phyloP scores from a whole-genome alignment of 805 yeast species.

The Cyberlindnera meyerae region DNA sequence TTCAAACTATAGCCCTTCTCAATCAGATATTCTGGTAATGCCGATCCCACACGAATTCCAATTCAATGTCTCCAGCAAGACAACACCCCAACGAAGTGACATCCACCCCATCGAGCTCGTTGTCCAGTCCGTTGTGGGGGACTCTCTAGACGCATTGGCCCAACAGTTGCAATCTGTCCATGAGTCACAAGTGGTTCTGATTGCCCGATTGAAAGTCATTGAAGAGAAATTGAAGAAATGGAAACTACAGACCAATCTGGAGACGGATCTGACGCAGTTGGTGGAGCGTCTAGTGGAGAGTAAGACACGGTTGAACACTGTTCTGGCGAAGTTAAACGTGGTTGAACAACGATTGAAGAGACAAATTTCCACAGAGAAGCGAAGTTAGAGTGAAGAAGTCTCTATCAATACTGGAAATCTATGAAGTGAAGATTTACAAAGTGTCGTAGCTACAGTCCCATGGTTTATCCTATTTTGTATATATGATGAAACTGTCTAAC shows the following conservation, averaged over 20 bases:
- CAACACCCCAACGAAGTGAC: constrained; percentile 19
- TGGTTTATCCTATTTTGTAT: too few relatives aligned
- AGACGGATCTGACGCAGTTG: constrained; percentile 14
- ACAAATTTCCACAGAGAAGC: background rate
- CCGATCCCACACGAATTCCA: constrained; percentile 16
- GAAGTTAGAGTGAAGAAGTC: background rate
- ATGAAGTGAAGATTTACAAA: too few relatives aligned
- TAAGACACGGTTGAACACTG: constrained; percentile 21
- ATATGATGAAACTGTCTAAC: too few relatives aligned
- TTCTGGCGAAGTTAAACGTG: constrained; percentile 28
- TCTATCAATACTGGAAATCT: background rate
- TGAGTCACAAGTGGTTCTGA: constrained; percentile 51
- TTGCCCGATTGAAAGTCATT: constrained; percentile 42
- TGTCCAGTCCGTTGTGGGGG: constrained; percentile 51
- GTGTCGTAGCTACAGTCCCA: too few relatives aligned
- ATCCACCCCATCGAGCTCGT: constrained; percentile 57
- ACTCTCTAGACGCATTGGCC: constrained; percentile 47
- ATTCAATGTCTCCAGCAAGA: constrained; percentile 8
- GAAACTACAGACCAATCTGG: constrained; percentile 21
- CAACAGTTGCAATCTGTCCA: constrained; percentile 47
- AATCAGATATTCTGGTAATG: constrained; percentile 5
- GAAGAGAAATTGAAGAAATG: constrained; percentile 31
- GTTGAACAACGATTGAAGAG: constrained; percentile 29
- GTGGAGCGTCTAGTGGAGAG: constrained; percentile 24
- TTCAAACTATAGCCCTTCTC: too few relatives aligned